Evolutionary conservation across 768 basidiomycete species (phyloP).

Genomic region (Tricholomella constricta): DNA sequence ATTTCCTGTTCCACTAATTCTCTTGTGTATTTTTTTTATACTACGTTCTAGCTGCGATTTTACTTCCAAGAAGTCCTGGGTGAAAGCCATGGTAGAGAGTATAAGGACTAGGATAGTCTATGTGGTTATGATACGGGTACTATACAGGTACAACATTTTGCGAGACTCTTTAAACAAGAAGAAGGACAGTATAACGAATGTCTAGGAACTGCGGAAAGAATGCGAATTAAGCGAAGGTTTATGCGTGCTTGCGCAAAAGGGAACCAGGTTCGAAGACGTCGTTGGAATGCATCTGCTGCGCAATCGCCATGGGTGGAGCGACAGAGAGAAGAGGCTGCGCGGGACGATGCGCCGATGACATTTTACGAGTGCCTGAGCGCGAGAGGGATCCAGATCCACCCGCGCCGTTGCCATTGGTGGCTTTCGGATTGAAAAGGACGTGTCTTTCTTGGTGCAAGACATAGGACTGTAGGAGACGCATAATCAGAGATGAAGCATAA

Average conservation of each 20-base stretch:
- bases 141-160: constrained; percentile 14
- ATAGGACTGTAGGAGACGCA: constrained; percentile 60
- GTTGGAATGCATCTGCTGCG: constrained; percentile 29
- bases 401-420: constrained; percentile 27
- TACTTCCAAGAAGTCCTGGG: background rate
- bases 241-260: constrained; percentile 55
- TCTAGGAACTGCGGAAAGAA: background rate
- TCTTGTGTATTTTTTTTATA: constrained; percentile 16
- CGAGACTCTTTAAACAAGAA: background rate
- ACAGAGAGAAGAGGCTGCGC: constrained; percentile 35
- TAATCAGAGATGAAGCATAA: constrained; percentile 11
- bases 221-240: constrained; percentile 10
- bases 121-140: background rate
- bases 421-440: constrained; percentile 55
- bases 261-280: constrained; percentile 77
- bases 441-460: constrained; percentile 80
- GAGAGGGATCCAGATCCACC: constrained; percentile 29
- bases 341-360: constrained; percentile 25
- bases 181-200: background rate
- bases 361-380: constrained; percentile 42
- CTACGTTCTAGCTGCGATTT: constrained; percentile 10
- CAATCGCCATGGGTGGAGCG: constrained; percentile 37
- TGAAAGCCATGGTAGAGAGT: constrained; percentile 6
- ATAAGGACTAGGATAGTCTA: constrained; percentile 7
- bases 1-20: constrained; percentile 11